Base-by-base conservation (phyloP, 805 yeast species). In the Pichia cephalocereana region DNA sequence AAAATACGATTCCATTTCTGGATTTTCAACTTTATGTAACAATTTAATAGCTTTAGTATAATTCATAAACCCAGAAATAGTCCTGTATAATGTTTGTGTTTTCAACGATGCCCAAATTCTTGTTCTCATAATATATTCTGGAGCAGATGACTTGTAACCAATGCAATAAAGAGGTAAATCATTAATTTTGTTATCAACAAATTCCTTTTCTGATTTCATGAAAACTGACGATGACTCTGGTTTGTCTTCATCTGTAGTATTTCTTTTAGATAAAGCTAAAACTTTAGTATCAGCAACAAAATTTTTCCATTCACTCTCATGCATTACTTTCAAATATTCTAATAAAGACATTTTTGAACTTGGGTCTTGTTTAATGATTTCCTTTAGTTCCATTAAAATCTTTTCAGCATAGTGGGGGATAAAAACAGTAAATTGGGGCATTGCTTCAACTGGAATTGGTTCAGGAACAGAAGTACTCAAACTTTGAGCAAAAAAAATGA, bases 71-170 rank as follows among this genome's bases (percentile, higher is more conserved):
- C 96, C 96, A 0, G 90, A 78, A 3, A 86, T 72, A 0, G 96
- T 88, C 38, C 96, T 70, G 59, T 82, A 89, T 46, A 88, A 69
- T 0, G 96, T 88, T 60, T 88, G 96, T 2, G 86, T 77, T 57
- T 96, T 71, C 46, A 85, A 66, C 0, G 96, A 86, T 0, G 95
- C 86, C 96, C 96, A 88, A 2, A 87, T 74, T 58, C 96, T 71
- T 0, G 96, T 87, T 61, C 95, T 69, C 52, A 83, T 60, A 3
- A 79, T 74, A 54, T 75, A 78, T 47, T 80, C 81, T 0, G 85
- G 81, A 3, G 78, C 72, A 2, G 88, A 75, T 26, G 77, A 70
- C 53, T 80, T 82, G 64, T 83, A 86, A 0, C 95, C 95, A 54
- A 85, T 68, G 54, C 82, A 80, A 52, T 83, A 78, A 50, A 73